These are phyloP conservation scores for Sporothrix globosa DNA, from an alignment of 2,329 filamentous ascomycete genomes.

Conservation along the genomic window DNA sequence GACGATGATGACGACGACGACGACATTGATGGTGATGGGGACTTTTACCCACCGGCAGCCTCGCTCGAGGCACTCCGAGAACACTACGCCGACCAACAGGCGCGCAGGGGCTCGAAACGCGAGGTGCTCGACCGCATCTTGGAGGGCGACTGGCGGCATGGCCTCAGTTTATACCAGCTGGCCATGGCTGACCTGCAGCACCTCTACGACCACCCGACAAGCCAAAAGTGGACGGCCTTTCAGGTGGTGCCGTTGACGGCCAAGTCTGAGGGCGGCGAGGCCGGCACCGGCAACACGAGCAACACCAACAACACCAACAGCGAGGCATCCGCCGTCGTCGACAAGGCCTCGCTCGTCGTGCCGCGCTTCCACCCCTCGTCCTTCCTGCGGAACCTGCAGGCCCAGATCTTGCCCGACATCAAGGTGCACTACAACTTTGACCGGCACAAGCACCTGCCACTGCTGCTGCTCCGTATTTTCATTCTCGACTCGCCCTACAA, in stretches of 20 bases:
- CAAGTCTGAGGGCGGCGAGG: conserved; percentile 31
- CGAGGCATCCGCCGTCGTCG: conserved; percentile 44
- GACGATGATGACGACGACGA: conserved; percentile 46
- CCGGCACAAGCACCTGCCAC: conserved; percentile 67
- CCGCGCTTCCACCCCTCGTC: conserved; percentile 80
- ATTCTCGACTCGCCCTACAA: conserved; percentile 82
- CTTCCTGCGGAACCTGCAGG: conserved; percentile 75
- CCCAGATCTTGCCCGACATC: conserved; percentile 73
- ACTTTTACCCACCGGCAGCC: conserved; percentile 69
- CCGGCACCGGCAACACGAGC: conserved; percentile 35
- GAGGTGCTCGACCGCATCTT: conserved; percentile 66
- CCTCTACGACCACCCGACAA: conserved; percentile 65
- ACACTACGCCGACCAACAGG: conserved; percentile 63
- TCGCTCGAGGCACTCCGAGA: conserved; percentile 69
- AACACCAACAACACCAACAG: not conserved
- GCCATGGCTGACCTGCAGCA: conserved; percentile 71
- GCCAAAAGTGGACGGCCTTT: conserved; percentile 67
- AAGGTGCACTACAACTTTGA: conserved; percentile 84
- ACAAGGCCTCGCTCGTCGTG: conserved; percentile 54
- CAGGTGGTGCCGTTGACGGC: conserved; percentile 59
- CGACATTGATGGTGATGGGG: conserved; percentile 60
- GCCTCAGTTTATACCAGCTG: conserved; percentile 66
- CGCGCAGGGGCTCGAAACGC: conserved; percentile 62
- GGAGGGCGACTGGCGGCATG: conserved; percentile 70
- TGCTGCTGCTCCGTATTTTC: conserved; percentile 77